Conservation (phyloP, 192 early-diverging fungal genomes). For the Coemansia sp. region DNA sequence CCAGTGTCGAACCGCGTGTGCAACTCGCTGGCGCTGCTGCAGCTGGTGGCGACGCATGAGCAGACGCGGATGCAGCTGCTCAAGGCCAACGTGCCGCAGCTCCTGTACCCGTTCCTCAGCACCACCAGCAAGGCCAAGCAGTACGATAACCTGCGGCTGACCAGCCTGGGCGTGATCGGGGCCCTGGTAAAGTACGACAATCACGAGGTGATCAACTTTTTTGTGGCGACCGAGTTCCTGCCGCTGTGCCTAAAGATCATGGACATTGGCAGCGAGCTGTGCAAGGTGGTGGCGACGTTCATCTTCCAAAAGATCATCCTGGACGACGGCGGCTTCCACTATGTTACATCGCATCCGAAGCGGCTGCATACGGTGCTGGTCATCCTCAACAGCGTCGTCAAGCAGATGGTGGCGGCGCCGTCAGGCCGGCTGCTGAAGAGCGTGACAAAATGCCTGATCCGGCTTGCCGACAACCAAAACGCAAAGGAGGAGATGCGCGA, state of each 20-base stretch:
- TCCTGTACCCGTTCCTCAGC: constrained; percentile 97
- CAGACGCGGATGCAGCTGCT: constrained; percentile 68
- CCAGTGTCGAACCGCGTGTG: constrained; percentile 92
- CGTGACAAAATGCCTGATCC: constrained; percentile 86
- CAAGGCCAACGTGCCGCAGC: constrained; percentile 89
- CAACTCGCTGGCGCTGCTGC: constrained; percentile 90
- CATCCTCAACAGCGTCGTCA: constrained; percentile 90
- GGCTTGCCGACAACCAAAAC: constrained; percentile 88
- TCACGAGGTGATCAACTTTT: constrained; percentile 90
- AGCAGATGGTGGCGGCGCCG: constrained; percentile 78
- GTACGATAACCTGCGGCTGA: constrained; percentile 93
- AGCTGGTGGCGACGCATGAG: constrained; percentile 91
- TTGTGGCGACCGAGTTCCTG: constrained; percentile 95
- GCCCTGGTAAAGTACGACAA: constrained; percentile 98
- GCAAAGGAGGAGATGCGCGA: constrained; percentile 88
- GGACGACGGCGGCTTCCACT: constrained; percentile 82
- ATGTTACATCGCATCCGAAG: constrained; percentile 47
- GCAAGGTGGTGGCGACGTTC: constrained; percentile 98
- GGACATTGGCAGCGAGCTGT: constrained; percentile 94
- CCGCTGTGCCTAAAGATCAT: constrained; percentile 97
- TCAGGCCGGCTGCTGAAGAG: constrained; percentile 87
- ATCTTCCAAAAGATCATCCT: constrained; percentile 96
- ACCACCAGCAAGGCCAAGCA: constrained; percentile 91
- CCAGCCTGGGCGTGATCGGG: constrained; percentile 92
- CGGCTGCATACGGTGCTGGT: constrained; percentile 94